Evolutionary conservation across 2,329 filamentous ascomycete species (phyloP).

Genomic region (Diplodia corticola): DNA sequence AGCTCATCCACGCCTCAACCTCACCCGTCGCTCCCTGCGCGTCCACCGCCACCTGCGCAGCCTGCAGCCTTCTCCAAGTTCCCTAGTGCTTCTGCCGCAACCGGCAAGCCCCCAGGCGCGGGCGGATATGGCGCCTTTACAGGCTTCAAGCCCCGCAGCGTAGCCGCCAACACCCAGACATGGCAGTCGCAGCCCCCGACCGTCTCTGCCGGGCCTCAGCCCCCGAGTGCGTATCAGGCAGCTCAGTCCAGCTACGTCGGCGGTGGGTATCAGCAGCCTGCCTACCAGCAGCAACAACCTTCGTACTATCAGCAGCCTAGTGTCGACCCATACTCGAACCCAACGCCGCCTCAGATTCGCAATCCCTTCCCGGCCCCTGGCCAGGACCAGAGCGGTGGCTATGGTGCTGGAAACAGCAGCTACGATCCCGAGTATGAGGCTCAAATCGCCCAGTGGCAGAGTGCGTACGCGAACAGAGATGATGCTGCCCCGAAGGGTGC

Average conservation of each 20-base stretch:
- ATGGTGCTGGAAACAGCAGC: conserved; percentile 39
- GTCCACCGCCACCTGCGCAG: conserved; percentile 65
- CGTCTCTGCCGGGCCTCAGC: conserved; percentile 32
- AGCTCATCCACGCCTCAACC: conserved; percentile 39
- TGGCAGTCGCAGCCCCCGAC: conserved; percentile 38
- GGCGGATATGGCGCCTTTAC: conserved; percentile 49
- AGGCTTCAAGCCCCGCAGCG: conserved; percentile 61
- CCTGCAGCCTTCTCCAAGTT: conserved; percentile 42
- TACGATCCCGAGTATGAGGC: conserved; percentile 81
- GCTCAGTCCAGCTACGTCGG: conserved; percentile 45
- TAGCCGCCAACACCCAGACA: conserved; percentile 47
- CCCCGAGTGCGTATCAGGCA: conserved; percentile 38
- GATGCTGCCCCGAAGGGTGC: conserved; percentile 46
- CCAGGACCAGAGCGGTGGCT: conserved; percentile 37
- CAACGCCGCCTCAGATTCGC: conserved; percentile 65
- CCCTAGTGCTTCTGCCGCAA: conserved; percentile 47
- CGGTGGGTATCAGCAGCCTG: conserved; percentile 40
- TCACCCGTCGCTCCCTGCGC: conserved; percentile 70
- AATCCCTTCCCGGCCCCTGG: conserved; percentile 77
- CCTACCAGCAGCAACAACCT: conserved; percentile 43
- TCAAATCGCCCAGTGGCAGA: conserved; percentile 93
- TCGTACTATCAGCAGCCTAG: conserved; percentile 50
- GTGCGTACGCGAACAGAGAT: conserved; percentile 73
- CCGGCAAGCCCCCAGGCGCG: conserved; percentile 41
- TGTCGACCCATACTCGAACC: conserved; percentile 46